Base-by-base conservation (phyloP, 2,329 filamentous ascomycete genomes). In the Chaetomium olivaceum region DNA sequence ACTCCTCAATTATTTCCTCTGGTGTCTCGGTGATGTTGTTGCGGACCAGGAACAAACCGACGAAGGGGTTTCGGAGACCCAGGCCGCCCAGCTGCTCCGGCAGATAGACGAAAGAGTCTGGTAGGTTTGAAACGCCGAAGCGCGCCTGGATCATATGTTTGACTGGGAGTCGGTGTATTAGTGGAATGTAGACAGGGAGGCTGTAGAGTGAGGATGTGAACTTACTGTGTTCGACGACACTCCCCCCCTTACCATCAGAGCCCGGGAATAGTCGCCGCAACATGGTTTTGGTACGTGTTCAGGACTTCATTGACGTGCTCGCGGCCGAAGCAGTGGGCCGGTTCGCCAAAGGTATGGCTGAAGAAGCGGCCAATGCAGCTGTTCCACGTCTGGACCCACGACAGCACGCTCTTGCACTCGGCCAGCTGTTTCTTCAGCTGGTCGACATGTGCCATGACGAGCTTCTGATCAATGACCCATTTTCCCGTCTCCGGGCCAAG, bases 381-480 rank as follows among this genome's bases (percentile, higher is more conserved):
- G 68, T 83, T 83, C 80, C 80, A 81, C 1, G 77, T 77, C 67
- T 75, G 74, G n/a, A 81, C 75, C 74, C 74, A 78, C 27, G 76
- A 75, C 4, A 80, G 71, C 11, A 77, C 71, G 66, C 81, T 84
- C 57, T 78, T 79, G 72, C 82, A 85, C 36, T 82, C 80, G 2
- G 74, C 73, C n/a, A 88, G 80, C 69, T 88, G 86, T 31, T 76
- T 81, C 59, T 79, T 77, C 12, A 88, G 79, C 73, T 88, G 84
- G 43, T 76, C 70, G 36, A 87, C 81, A 68, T 88, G 86, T 14
- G 78, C 74, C 56, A 82, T 77, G 4, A 88, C 83, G 69, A 83
- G 79, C 4, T 76, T 69, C 67, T 83, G 80, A 67, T 88, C 83
- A 58, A 88, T 85, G 54, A 80, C 71, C 75, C 85, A 88, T 43